A percentile compares a stretch with the other conserved stretches of the same genome.
These are phyloP conservation scores for Chlorencoelia australis DNA, from an alignment of 2,329 filamentous ascomycete genomes.

Conservation along the genomic window DNA sequence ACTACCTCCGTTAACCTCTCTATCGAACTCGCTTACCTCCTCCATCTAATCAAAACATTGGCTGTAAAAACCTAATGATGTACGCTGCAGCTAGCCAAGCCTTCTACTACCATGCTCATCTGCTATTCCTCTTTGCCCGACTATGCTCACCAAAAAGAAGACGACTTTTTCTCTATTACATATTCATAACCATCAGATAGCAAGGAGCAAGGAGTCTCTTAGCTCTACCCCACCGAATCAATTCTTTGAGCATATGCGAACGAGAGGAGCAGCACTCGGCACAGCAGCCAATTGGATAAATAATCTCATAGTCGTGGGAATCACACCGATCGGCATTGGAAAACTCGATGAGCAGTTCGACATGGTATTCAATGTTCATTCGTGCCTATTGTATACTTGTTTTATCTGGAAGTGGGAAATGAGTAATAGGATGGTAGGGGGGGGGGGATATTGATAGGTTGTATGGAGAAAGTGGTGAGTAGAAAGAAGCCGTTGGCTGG, in stretches of 20 bases:
- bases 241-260: conserved; percentile 40
- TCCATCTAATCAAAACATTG: conserved; percentile 38
- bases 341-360: conserved; percentile 52
- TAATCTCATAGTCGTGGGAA: conserved; percentile 33
- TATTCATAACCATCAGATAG: conserved; percentile 43
- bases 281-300: conserved; percentile 38
- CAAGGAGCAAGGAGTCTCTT: conserved; percentile 33
- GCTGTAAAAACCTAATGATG: conserved; percentile 63
- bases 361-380: conserved; percentile 41
- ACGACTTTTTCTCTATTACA: conserved; percentile 38
- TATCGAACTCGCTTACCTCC: conserved; percentile 39
- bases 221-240: conserved; percentile 49
- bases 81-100: conserved; percentile 56
- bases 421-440: conserved; percentile 2
- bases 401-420: conserved; percentile 40
- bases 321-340: conserved; percentile 31
- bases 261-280: conserved; percentile 46
- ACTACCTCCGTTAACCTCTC: conserved; percentile 38
- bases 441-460: conserved; percentile 6
- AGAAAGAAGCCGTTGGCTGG: too few relatives aligned
- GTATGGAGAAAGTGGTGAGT: conserved; percentile 3
- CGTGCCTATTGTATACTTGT: conserved; percentile 34
- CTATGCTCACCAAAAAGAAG: conserved; percentile 4
- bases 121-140: conserved; percentile 18
- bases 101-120: conserved; percentile 52